Conservation (phyloP, 192 early-diverging fungal genomes). For the Umbelopsis ramanniana region DNA sequence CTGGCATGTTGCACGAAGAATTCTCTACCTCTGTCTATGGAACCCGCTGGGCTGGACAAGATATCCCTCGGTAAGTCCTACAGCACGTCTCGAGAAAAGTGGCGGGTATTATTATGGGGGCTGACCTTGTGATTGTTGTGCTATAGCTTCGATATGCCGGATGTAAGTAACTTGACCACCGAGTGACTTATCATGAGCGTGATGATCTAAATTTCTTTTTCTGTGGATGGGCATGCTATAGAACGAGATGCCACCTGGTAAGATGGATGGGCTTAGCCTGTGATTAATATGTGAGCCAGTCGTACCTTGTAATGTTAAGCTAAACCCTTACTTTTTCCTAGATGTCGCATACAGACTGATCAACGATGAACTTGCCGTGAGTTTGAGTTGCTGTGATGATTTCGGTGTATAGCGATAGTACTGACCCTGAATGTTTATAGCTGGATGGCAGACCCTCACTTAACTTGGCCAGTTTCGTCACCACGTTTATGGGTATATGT, state of each 20-base stretch:
- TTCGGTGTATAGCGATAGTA: too few relatives aligned
- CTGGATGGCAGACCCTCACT: conserved; percentile 79
- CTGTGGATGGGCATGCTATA: neutral
- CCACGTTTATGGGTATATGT: conserved; percentile 39
- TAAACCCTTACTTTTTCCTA: conserved; percentile 1
- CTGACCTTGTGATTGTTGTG: conserved; percentile 4
- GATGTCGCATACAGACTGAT: conserved; percentile 44
- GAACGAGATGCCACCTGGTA: conserved; percentile 43
- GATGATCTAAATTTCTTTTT: neutral
- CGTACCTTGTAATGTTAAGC: neutral
- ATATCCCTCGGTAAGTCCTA: conserved; percentile 33
- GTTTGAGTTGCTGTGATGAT: conserved; percentile 3
- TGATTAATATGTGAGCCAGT: too few relatives aligned
- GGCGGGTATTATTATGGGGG: neutral
- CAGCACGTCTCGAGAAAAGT: too few relatives aligned
- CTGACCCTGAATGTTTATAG: conserved; percentile 30
- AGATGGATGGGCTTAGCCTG: too few relatives aligned
- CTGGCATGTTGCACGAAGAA: conserved; percentile 19
- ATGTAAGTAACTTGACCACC: conserved; percentile 24
- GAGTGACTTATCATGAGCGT: neutral
- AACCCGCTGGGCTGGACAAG: conserved; percentile 34
- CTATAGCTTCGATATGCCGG: conserved; percentile 36
- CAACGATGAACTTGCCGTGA: conserved; percentile 45
- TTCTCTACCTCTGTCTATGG: conserved; percentile 36
- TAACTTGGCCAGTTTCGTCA: conserved; percentile 82